These are phyloP conservation scores for Biscogniauxia mediterranea DNA, from an alignment of 2,329 filamentous ascomycete species.

Conservation along the genomic window DNA sequence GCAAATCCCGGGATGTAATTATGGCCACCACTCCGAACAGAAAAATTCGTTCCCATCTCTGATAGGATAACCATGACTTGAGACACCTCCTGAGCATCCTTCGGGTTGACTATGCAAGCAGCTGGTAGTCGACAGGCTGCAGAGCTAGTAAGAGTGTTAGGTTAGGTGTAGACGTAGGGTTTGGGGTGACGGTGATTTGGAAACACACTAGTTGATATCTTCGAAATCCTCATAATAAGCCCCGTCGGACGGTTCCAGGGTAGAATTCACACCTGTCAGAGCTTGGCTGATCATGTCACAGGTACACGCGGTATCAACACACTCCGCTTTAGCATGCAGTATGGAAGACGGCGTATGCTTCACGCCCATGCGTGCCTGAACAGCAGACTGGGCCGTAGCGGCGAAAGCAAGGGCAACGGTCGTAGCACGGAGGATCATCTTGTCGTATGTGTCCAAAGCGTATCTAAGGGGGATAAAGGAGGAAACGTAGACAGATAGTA, in stretches of 20 bases:
- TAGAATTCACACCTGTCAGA: conserved; percentile 12
- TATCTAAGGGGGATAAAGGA: neutral
- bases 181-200: neutral
- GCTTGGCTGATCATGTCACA: conserved; percentile 12
- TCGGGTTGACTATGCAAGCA: conserved; percentile 29
- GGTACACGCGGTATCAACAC: conserved; percentile 11
- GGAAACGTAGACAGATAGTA: neutral
- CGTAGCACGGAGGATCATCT: neutral
- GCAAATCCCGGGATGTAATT: conserved; percentile 29
- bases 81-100: conserved; percentile 20
- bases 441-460: neutral
- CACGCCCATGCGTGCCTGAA: conserved; percentile 1
- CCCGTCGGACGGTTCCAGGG: conserved; percentile 15
- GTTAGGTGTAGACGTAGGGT: neutral
- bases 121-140: conserved; percentile 20
- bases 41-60: conserved; percentile 20
- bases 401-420: conserved; percentile 5
- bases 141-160: conserved; percentile 11
- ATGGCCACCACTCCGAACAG: conserved; percentile 31
- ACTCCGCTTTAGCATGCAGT: conserved; percentile 5
- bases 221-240: conserved; percentile 13
- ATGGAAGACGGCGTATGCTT: conserved; percentile 1
- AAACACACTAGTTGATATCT: conserved; percentile 21
- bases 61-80: conserved; percentile 25
- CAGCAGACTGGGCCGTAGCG: conserved; percentile 8